phyloP scores from a whole-genome alignment of 2,329 filamentous ascomycete genomes.

The Macrophomina pseudophaseolina region DNA sequence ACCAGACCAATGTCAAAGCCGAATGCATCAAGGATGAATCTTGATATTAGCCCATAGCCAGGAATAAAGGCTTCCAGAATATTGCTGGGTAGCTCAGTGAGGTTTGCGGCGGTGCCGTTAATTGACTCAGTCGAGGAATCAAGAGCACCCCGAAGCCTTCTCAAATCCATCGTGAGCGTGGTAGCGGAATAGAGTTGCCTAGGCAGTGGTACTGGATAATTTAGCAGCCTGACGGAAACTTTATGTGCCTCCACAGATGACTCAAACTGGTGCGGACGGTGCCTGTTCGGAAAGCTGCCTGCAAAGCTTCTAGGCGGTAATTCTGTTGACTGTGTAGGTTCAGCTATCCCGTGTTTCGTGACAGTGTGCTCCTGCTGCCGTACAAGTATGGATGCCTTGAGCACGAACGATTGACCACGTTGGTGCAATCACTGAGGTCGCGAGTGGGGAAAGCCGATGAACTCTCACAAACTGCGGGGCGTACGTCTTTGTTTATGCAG shows the following conservation, averaged over 20 bases:
- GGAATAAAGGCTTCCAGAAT: conserved; percentile 58
- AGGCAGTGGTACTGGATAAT: neutral
- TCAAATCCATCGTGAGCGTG: neutral
- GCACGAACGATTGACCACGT: no score
- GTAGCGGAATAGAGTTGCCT: neutral
- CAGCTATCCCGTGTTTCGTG: no score
- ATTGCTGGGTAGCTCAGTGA: conserved; percentile 48
- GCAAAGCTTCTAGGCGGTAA: no score
- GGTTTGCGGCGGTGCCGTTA: conserved; percentile 29
- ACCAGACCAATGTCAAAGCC: conserved; percentile 56
- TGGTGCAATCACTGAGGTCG: no score
- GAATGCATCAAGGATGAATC: conserved; percentile 47
- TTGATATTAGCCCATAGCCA: conserved; percentile 55
- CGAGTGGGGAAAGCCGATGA: no score
- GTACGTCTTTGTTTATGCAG: no score
- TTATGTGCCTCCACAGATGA: neutral
- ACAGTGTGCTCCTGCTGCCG: no score
- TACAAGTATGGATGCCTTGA: no score
- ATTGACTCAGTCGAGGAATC: neutral
- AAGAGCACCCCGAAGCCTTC: neutral
- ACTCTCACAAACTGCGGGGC: no score
- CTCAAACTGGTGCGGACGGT: neutral
- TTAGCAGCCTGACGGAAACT: neutral
- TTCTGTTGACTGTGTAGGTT: no score
- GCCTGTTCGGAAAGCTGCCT: neutral